Evolutionary conservation across 1,284 basidiomycete genomes (phyloP).

Genomic region (Fomitopsis schrenkii): DNA sequence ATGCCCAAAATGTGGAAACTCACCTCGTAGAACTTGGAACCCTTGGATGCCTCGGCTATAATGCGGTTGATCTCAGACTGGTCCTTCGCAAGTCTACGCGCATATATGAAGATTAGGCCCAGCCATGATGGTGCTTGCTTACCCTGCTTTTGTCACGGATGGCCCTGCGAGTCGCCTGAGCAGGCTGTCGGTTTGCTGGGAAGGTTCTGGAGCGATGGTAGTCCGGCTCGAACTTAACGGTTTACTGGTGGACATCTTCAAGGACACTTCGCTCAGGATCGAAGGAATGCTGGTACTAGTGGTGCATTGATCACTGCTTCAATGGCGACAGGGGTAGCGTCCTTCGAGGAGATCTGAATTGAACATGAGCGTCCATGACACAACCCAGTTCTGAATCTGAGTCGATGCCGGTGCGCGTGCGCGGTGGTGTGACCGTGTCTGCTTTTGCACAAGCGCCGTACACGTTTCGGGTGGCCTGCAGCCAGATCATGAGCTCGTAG

Average conservation of each 20-base stretch:
- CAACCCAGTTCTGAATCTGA: too few species aligned
- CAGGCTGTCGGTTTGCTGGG: slow-evolving; percentile 64
- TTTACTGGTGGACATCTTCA: not conserved
- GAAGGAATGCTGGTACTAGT: not conserved
- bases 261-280: not conserved
- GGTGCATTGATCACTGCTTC: not conserved
- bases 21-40: slow-evolving; percentile 82
- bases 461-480: too few species aligned
- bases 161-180: slow-evolving; percentile 72
- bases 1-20: slow-evolving; percentile 8
- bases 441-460: not conserved
- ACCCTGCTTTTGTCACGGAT: slow-evolving; percentile 77
- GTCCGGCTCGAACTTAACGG: not conserved
- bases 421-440: not conserved
- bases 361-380: not conserved
- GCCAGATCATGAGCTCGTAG: too few species aligned
- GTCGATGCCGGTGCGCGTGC: not conserved
- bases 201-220: slow-evolving; percentile 26
- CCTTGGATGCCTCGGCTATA: slow-evolving; percentile 79
- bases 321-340: not conserved
- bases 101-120: not conserved
- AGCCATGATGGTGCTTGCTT: slow-evolving; percentile 14
- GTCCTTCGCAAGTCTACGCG: slow-evolving; percentile 62
- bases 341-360: not conserved
- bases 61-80: slow-evolving; percentile 77